Conservation (phyloP, 345 rosid species). For the Populus nigra region DNA sequence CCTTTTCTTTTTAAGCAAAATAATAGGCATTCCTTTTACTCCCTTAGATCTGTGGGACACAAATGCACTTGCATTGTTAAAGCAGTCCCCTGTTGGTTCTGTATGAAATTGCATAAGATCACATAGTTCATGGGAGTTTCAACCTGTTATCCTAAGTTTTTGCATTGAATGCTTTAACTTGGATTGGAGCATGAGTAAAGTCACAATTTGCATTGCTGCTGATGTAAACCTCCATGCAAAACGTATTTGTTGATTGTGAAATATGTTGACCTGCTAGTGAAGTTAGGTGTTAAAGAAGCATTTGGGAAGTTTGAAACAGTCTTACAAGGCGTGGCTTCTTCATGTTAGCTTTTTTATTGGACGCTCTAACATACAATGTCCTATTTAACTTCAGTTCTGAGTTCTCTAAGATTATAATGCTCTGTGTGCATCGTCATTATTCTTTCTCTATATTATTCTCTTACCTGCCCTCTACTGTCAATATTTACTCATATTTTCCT, state of each 20-base stretch:
- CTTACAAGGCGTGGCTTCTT: background rate
- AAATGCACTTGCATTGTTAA: background rate
- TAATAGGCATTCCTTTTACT: background rate
- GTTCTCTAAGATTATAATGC: background rate
- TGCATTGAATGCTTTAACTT: background rate
- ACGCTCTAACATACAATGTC: background rate
- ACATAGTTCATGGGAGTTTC: background rate
- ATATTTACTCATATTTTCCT: background rate
- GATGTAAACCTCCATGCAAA: background rate
- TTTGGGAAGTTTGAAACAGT: background rate
- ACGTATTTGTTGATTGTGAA: background rate
- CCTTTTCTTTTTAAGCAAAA: background rate
- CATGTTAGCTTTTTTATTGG: slow-evolving; percentile 1
- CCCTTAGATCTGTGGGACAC: background rate
- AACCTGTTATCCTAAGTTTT: background rate
- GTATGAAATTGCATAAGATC: background rate
- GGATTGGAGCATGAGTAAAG: background rate
- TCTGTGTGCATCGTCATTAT: background rate
- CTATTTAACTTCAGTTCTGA: background rate
- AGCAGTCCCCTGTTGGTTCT: background rate
- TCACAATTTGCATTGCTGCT: background rate
- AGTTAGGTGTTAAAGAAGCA: background rate
- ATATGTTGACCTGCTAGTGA: background rate
- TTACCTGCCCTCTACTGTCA: background rate
- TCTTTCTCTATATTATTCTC: background rate